Evolutionary conservation across 2,329 filamentous ascomycete genomes (phyloP), one percentile per base, ranked within the genome.

Genomic region (Penicillium palitans): DNA sequence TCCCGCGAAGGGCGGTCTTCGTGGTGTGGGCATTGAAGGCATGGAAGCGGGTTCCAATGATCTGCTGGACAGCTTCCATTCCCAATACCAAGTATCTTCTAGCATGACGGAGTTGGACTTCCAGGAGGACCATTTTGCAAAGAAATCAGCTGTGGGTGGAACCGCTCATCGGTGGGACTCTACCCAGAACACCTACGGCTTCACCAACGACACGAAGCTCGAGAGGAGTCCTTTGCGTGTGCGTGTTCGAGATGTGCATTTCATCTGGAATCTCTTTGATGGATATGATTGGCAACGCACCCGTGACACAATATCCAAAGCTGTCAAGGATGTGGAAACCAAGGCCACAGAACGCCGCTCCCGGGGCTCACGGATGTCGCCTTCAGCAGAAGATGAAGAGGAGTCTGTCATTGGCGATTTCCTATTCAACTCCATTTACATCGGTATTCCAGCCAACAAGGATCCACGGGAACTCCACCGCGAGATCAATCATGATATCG

Each of bases 341-440:
- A 91, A 88, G 72, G 92, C 91, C 1, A 86, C 89, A 47, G 90
- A 97, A 71, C 87, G 89, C 56, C 85, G 87, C 58, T 79, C 84
- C 25, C 81, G 84, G 42, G 75, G 79, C 6, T 84, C 85, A 53
- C 79, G 84, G 59, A 80, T 83, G 53, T 78, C 83, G 9, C 80
- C 83, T 54, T 74, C 78, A 35, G 72, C 80, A 69, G 72, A 84
- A 74, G 68, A 89, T 37, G 90, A 96, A 49, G 89, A 93, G 44
- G 90, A 93, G 74, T 90, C 87, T 13, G 90, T 90, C 6, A 96
- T 98, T 74, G 92, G 91, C 6, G 96, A 99, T 72, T 96, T 96
- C 66, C 81, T 99, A 17, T 99, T 99, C 82, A 98, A 99, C 72
- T 99, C 95, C 0, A 96, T 99, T 55, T 99, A 97, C 78, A 97